Base-by-base conservation (phyloP, 306 rosid species). In the Quercus bicolor region DNA sequence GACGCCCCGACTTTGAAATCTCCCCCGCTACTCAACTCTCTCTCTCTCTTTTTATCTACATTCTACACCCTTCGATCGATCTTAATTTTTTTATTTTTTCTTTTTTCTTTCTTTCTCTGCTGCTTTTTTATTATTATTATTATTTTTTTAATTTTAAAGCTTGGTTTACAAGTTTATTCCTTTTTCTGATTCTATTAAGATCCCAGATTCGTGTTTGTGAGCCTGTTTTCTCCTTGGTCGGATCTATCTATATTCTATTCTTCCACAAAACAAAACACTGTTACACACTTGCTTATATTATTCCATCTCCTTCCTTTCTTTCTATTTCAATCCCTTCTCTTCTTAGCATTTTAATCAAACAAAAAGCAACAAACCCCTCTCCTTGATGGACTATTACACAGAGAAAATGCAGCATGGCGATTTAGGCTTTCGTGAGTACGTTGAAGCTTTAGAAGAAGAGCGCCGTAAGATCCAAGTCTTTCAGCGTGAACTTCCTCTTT, bases 1-100 rank as follows among this genome's bases (percentile, higher is more conserved):
- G 97, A 94, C 97, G 97, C 79, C 97, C 81, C 97, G 98, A 87
- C 90, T 79, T 85, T 72, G 95, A 70, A 78, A 68, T 83, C 75
- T 71, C 40, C 84, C 81, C 70, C 48, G 14, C 43, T 37, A 6
- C 43, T 8, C 11, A 8, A 10, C 15, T 81, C 78, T 62, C 56
- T 68, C 15, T 62, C 48, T 59, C 15, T 59, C 68, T 71, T 59
- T 45, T 15, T 48, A 48, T 37, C 80, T 78, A 18, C 76, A 34
- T 79, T 37, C 80, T 78, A 18, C 78, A 34, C 81, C 89, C 57
- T 86, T 2, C 76, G 68, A 77, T 78, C 65, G 31, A 73, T 74
- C 60, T 3, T 12, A 23, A 1, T 14, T 69, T 61, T 33, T 8
- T 5, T n/a, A n/a, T n/a, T 14, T 18, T 19, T 20, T 26, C 0